Conservation (phyloP, 2,329 filamentous ascomycete genomes). For the Graphium sp. region DNA sequence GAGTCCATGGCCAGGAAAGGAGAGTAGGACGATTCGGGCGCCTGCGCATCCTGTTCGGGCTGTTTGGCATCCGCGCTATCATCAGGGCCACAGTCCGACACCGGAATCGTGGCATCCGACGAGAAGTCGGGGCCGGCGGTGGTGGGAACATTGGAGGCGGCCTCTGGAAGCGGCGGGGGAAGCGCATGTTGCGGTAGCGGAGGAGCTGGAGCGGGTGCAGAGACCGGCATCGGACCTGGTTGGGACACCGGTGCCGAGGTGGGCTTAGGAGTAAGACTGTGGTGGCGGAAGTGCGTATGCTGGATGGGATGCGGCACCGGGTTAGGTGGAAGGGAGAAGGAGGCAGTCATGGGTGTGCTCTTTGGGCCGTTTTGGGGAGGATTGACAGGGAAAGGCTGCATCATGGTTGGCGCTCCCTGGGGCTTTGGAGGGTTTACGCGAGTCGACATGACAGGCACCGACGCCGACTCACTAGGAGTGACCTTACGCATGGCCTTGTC, state of each 20-base stretch:
- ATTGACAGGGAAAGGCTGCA: too few relatives aligned
- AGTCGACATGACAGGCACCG: constrained; percentile 36
- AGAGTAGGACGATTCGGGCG: constrained; percentile 43
- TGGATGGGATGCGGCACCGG: constrained; percentile 27
- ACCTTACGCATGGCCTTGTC: constrained; percentile 56
- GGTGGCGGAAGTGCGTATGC: constrained; percentile 27
- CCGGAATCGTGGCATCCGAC: constrained; percentile 62
- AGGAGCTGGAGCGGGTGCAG: too few relatives aligned
- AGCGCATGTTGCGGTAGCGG: too few relatives aligned
- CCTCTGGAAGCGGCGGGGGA: constrained; percentile 20
- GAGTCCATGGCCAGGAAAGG: constrained; percentile 63
- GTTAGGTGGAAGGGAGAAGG: constrained; percentile 1
- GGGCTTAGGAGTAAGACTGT: constrained; percentile 15
- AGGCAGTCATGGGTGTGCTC: neutral
- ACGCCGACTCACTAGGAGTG: constrained; percentile 22
- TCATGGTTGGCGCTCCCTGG: too few relatives aligned
- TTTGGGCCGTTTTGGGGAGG: constrained; percentile 6
- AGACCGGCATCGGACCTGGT: too few relatives aligned
- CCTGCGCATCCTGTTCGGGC: constrained; percentile 18
- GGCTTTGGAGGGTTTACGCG: constrained; percentile 23
- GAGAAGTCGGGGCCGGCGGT: constrained; percentile 35
- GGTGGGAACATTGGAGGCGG: constrained; percentile 19
- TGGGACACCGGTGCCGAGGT: too few relatives aligned
- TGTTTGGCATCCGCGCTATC: constrained; percentile 25
- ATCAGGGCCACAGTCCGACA: constrained; percentile 46